These are phyloP conservation scores for Gossypium trilobum DNA, from an alignment of 441 rosid genomes.

Conservation along the genomic window DNA sequence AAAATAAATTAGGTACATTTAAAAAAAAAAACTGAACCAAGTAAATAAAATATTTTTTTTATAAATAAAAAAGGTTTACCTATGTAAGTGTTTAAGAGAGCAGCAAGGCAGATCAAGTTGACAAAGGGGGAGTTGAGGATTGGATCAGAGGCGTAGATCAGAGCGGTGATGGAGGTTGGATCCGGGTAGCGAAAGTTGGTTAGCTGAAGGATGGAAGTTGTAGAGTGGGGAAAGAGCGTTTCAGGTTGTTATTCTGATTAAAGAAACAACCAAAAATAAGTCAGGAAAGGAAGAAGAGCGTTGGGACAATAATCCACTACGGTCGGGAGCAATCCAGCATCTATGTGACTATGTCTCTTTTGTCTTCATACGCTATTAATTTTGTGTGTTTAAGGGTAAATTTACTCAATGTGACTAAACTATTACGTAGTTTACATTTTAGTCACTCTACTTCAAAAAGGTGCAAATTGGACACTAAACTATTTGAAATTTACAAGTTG, in stretches of 20 bases:
- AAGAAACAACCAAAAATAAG: constrained; percentile 14
- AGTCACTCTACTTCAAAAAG: too few species aligned
- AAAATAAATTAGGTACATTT: neutral
- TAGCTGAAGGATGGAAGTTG: neutral
- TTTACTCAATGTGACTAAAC: too few species aligned
- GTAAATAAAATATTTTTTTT: neutral
- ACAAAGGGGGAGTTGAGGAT: constrained; percentile 12
- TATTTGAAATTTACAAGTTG: too few species aligned
- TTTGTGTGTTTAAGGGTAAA: too few species aligned
- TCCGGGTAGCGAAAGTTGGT: constrained; percentile 14
- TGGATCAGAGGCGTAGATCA: constrained; percentile 33
- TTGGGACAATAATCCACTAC: neutral
- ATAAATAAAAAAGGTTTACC: constrained; percentile 13
- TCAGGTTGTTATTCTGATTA: constrained; percentile 24
- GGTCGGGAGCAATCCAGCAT: neutral
- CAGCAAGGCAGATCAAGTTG: constrained; percentile 7
- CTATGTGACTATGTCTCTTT: neutral
- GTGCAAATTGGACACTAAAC: too few species aligned
- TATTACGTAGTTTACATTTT: too few species aligned
- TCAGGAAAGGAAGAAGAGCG: neutral
- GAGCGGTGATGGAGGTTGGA: constrained; percentile 15
- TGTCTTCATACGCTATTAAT: neutral
- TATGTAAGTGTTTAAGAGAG: constrained; percentile 20
- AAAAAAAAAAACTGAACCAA: neutral
- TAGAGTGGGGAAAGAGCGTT: constrained; percentile 9